Evolutionary conservation across 768 basidiomycete genomes (phyloP), one percentile per base, ranked within the genome.

Genomic region (Clavaria fumosa): DNA sequence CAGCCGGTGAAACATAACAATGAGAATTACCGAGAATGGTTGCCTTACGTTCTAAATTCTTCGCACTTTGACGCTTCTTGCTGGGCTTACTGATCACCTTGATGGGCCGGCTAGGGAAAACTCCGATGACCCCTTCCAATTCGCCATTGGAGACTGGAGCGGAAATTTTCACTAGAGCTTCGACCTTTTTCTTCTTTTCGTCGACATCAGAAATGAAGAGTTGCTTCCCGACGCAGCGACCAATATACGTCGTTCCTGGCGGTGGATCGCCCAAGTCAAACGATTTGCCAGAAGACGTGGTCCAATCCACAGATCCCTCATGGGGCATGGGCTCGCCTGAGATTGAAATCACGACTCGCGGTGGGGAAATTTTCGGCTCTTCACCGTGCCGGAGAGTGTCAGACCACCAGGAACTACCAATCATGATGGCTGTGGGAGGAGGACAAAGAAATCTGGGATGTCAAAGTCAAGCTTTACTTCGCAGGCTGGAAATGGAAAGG

Each of bases 31-130:
- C 42, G 21, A 40, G 40, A 41, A 34, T 35, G 43, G 31, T 37
- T 19, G 36, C 69, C 90, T 64, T 54, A 91, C 89, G 61, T 55
- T 95, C 85, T 12, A 88, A 70, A 49, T 86, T 89, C 67, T 93
- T 93, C 32, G 81, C 84, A 52, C 80, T 86, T 57, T 88, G 81
- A 48, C 88, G 70, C 70, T 95, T 95, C 68, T 96, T 95, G 63
- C 84, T 88, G 3, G 93, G 93, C 57, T 96, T 97, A 61, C 83
- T 88, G 60, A 97, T 96, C 50, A 97, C 86, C 57, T 90, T 91
- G 67, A 97, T 96, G n/a, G 90, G 78, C 32, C 82, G 78, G 46
- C 84, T 86, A 31, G 84, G 79, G 62, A 96, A 96, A 14, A 74
- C 70, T 15, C 91, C 91, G 47, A 96, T 75, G 23, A 88, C 66